Base-by-base conservation (phyloP, 1,284 basidiomycete species). In the Ceratobasidium sp. region DNA sequence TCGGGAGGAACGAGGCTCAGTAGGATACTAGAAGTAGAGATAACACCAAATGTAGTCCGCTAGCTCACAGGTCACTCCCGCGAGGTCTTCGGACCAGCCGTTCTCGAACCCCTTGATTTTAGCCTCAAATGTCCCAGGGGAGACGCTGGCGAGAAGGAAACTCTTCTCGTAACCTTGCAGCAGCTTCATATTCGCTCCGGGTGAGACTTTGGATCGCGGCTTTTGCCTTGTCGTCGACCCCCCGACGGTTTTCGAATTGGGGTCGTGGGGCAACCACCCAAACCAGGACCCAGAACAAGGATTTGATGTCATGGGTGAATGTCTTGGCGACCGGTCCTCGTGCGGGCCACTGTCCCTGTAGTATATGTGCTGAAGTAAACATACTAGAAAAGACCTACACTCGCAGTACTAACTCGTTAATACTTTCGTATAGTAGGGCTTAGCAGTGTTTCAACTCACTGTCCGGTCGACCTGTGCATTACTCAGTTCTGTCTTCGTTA, bases 391-490 rank as follows among this genome's bases (percentile, higher is more conserved):
- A n/a, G n/a, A n/a, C n/a, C n/a, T n/a, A n/a, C n/a, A n/a, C n/a
- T n/a, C n/a, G n/a, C n/a, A n/a, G n/a, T n/a, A n/a, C n/a, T n/a
- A n/a, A n/a, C n/a, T n/a, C n/a, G n/a, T n/a, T n/a, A n/a, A n/a
- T n/a, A n/a, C n/a, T n/a, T n/a, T n/a, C n/a, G n/a, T n/a, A n/a
- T n/a, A n/a, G n/a, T n/a, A n/a, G n/a, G n/a, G n/a, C n/a, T n/a
- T n/a, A n/a, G n/a, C n/a, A n/a, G n/a, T n/a, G n/a, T n/a, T n/a
- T n/a, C n/a, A n/a, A n/a, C n/a, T 20, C 2, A 64, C 61, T 4
- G 61, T 64, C 12, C 61, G 61, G n/a, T 64, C 61, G 26, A 39
- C n/a, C n/a, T 64, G 61, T 64, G 61, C 39, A 64, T 39, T 1
- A 44, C 61, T 64, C 15, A 3, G 42, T 46, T n/a, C 61, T 40